A percentile compares a stretch with the other conserved stretches of the same genome.
Conservation (phyloP, 2,329 filamentous ascomycete species). For the Ophiocordyceps robertsii region DNA sequence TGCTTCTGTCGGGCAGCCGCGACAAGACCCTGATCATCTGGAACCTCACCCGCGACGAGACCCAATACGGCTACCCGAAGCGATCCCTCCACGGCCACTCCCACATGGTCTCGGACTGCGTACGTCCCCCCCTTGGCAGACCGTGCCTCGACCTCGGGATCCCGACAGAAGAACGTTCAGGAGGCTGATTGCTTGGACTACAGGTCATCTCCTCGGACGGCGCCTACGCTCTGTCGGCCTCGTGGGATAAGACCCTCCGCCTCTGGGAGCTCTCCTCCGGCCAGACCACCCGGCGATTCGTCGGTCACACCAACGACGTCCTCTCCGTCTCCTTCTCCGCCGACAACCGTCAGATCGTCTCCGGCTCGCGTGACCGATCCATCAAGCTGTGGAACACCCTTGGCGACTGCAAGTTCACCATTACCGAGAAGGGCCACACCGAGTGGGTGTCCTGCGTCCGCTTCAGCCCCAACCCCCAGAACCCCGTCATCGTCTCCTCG, state of each 20-base stretch:
- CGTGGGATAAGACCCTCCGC: conserved; percentile 99
- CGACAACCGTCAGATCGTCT: conserved; percentile 99
- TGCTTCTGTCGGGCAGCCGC: conserved; percentile 94
- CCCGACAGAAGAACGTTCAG: conserved; percentile 1
- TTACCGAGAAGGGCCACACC: conserved; percentile 99
- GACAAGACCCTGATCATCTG: conserved; percentile 99
- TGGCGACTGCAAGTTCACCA: conserved; percentile 99
- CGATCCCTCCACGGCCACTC: conserved; percentile 97
- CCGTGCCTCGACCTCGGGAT: not conserved
- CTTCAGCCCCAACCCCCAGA: conserved; percentile 99
- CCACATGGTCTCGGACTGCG: conserved; percentile 99
- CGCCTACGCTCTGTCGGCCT: conserved; percentile 95
- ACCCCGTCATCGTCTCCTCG: conserved; percentile 96
- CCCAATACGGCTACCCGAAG: conserved; percentile 98
- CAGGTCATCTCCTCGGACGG: conserved; percentile 99
- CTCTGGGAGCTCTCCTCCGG: conserved; percentile 98
- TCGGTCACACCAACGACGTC: conserved; percentile 98
- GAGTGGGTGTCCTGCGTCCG: conserved; percentile 99
- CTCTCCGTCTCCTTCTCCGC: conserved; percentile 99
- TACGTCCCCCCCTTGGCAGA: conserved; percentile 42
- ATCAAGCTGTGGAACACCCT: conserved; percentile 99
- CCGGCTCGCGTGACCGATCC: conserved; percentile 91
- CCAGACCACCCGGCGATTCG: conserved; percentile 94
- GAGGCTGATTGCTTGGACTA: conserved; percentile 10
- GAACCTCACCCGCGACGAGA: conserved; percentile 98